Evolutionary conservation across 495 filamentous ascomycete genomes (phyloP), one percentile per base, ranked within the genome.

Genomic region (Podospora appendiculata): DNA sequence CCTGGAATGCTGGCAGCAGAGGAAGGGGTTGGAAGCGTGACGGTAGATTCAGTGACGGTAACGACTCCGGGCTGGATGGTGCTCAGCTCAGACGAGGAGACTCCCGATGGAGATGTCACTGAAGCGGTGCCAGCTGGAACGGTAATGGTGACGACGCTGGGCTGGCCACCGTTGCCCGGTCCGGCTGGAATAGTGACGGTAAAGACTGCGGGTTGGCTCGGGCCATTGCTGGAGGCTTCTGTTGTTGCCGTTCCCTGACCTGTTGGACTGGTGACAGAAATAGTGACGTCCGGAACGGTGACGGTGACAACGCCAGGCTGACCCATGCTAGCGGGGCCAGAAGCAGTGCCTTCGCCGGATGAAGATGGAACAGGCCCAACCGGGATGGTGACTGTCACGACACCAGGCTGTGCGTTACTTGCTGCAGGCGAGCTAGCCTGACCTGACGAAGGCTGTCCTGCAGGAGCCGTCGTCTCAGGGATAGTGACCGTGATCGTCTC

Each of bases 371-470:
- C 44, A 32, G 44, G 5, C 8, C 17, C 44, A 16, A 19, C 4
- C 3, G 50, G 50, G 17, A 53, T 33, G 32, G 46, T 48, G n/a
- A 53, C 44, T 32, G 51, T 53, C 16, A 53, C 18, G 16, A 48
- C 34, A 32, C 44, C 44, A 10, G 51, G 36, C 16, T 36, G 34
- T 25, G 25, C 25, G 25, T 25, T 25, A 25, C 25, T 25, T 25
- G 25, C 2, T 25, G 25, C 25, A n/a, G n/a, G n/a, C n/a, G n/a
- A n/a, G n/a, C n/a, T n/a, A n/a, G n/a, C n/a, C n/a, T n/a, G n/a
- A n/a, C n/a, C n/a, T n/a, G n/a, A n/a, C 25, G 25, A 25, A 2
- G 25, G 25, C 5, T 25, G 25, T 25, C 25, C 25, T 25, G 25
- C 25, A 5, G 36, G 18, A 32, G 16, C 8, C 2, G 47, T 35